Evolutionary conservation across 1,139 yeast species (phyloP), one percentile per base, ranked within the genome.

Genomic region (Wickerhamiella pararugosa): DNA sequence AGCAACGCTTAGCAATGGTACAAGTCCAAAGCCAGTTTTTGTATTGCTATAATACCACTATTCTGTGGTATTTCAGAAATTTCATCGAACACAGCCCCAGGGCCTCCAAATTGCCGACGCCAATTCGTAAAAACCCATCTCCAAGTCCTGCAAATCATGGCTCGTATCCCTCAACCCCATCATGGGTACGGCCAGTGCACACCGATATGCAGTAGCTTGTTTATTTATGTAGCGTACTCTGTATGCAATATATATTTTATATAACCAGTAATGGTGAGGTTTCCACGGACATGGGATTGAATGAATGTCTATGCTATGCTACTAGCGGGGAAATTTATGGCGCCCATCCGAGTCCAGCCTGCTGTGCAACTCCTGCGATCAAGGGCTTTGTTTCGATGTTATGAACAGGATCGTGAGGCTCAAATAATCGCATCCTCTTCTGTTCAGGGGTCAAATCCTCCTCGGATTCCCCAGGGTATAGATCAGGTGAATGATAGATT

Each of bases 1-100:
- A 72, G 47, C 92, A 81, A 56, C 64, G 94, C 43, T 67, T 82
- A 29, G 77, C 86, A 10, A 82, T 82, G 93, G 94, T 82, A 5
- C 94, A 82, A 57, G 79, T 76, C 48, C 62, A 81, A 51, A 67
- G 83, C 33, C 94, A 82, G 59, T 81, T 75, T 55, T 70, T 75
- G 34, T 67, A 81, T 44, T 76, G 87, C 52, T 82, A 82, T 58
- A 87, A 81, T 49, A 61, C 71, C 2, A 58, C 70, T 5, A 49
- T 61, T 29, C 48, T 42, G 7, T 51, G 54, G 39, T 46, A 45
- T 51, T 66, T 41, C 25, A 29, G 30, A 25, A 36, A 36, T 21
- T 40, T 32, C 21, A 7, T 32, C 15, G 26, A 32, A 9, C 25
- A 32, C 21, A 15, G 21, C 21, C 21, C 21, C 21, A 15, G 21